Conservation (phyloP, 768 basidiomycete species). For the Lentinula sp. region DNA sequence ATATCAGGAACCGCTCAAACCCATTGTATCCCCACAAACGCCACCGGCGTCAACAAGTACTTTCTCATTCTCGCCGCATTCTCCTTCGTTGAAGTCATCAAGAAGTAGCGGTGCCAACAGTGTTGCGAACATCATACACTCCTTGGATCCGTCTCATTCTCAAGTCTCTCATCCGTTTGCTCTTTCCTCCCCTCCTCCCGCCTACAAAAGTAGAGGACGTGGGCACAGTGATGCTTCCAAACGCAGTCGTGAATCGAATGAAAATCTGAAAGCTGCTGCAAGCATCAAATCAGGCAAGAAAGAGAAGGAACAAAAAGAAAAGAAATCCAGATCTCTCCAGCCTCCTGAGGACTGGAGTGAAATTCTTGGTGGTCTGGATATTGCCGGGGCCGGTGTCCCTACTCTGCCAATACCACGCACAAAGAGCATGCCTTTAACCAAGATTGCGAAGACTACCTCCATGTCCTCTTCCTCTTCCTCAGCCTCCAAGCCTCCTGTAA, state of each 20-base stretch:
- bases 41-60: background rate
- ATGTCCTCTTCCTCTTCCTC: background rate
- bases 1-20: conserved; percentile 17
- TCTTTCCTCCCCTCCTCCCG: conserved; percentile 3
- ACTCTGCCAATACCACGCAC: conserved; percentile 26
- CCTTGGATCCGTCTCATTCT: conserved; percentile 18
- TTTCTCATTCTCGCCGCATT: background rate
- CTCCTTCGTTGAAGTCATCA: background rate
- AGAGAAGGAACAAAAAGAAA: conserved; percentile 10
- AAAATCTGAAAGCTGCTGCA: background rate
- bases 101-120: conserved; percentile 2
- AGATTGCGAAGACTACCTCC: background rate
- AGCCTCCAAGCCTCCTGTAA: background rate
- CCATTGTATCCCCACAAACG: background rate
- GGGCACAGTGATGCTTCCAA: conserved; percentile 2
- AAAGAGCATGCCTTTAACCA: conserved; percentile 46
- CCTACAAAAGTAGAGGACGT: conserved; percentile 2
- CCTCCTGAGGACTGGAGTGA: conserved; percentile 2
- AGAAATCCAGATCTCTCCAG: conserved; percentile 13
- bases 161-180: conserved; percentile 1
- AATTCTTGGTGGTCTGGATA: background rate
- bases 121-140: conserved; percentile 2
- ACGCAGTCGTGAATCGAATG: conserved; percentile 2
- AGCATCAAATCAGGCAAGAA: conserved; percentile 14
- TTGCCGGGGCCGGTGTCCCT: background rate